Conservation (phyloP, 805 yeast genomes). For the Priceomyces medius region DNA sequence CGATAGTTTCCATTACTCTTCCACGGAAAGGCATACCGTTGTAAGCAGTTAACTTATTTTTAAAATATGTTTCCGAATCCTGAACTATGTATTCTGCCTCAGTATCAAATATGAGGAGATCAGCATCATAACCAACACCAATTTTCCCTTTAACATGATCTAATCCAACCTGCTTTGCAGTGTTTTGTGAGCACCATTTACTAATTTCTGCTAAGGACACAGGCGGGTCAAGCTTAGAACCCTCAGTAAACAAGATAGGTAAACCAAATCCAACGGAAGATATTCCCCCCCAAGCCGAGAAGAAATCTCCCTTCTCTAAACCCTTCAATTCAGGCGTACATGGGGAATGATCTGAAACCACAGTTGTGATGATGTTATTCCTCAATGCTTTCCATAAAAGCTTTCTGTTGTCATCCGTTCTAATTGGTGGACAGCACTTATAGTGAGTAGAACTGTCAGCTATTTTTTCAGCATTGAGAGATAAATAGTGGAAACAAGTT, state of each 20-base stretch:
- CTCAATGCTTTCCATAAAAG: conserved; percentile 77
- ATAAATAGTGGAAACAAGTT: conserved; percentile 90
- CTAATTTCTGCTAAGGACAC: conserved; percentile 61
- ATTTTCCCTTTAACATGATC: conserved; percentile 70
- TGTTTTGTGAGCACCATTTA: conserved; percentile 77
- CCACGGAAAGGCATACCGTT: conserved; percentile 70
- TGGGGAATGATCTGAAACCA: conserved; percentile 94
- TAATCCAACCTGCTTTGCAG: conserved; percentile 84
- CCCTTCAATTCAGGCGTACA: conserved; percentile 91
- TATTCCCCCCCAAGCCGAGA: conserved; percentile 96
- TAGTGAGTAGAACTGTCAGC: conserved; percentile 76
- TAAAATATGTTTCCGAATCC: conserved; percentile 63
- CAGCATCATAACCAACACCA: conserved; percentile 81
- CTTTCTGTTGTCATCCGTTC: conserved; percentile 68
- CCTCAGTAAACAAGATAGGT: conserved; percentile 78
- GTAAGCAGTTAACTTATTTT: conserved; percentile 87
- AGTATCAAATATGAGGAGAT: conserved; percentile 79
- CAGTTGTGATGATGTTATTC: conserved; percentile 68
- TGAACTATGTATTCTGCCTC: conserved; percentile 46
- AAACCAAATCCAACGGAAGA: conserved; percentile 90
- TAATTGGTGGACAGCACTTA: conserved; percentile 95
- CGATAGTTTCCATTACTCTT: conserved; percentile 71
- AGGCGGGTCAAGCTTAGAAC: conserved; percentile 49
- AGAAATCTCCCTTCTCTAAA: conserved; percentile 78
- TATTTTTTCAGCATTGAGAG: conserved; percentile 74